phyloP scores from a whole-genome alignment of 805 yeast genomes.

The Blastobotrys parvus region DNA sequence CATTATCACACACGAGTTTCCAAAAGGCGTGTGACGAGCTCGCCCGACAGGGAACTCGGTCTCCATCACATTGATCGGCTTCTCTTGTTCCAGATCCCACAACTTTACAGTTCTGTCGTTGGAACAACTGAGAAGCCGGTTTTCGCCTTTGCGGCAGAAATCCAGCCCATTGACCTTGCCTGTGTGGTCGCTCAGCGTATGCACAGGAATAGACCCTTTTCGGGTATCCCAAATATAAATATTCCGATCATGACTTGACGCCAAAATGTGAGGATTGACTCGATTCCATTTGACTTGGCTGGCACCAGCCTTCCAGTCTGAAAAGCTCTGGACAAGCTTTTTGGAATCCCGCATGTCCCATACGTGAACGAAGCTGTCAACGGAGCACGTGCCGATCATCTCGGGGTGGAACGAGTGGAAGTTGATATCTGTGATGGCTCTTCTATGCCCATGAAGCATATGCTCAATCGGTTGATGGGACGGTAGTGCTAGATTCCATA shows the following conservation, averaged over 20 bases:
- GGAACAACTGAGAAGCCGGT: constrained; percentile 69
- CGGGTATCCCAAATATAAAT: constrained; percentile 85
- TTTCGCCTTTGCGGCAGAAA: constrained; percentile 54
- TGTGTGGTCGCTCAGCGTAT: constrained; percentile 62
- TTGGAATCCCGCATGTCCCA: constrained; percentile 86
- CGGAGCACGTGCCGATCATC: constrained; percentile 82
- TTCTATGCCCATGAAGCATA: constrained; percentile 77
- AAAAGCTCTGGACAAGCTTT: constrained; percentile 64
- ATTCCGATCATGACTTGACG: constrained; percentile 77
- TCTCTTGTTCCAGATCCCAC: constrained; percentile 54
- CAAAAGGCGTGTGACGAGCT: constrained; percentile 85
- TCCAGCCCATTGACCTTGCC: constrained; percentile 87
- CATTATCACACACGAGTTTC: constrained; percentile 79
- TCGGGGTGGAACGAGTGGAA: constrained; percentile 87
- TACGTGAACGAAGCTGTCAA: constrained; percentile 75
- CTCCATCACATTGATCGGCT: constrained; percentile 49
- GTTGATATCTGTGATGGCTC: constrained; percentile 94
- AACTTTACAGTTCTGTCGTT: constrained; percentile 77
- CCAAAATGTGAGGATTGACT: constrained; percentile 63
- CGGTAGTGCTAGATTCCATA: constrained; percentile 80
- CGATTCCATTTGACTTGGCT: constrained; percentile 93
- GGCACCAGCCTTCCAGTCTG: constrained; percentile 95
- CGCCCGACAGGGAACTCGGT: constrained; percentile 84
- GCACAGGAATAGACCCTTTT: constrained; percentile 68
- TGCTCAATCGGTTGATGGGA: constrained; percentile 73